phyloP scores from a whole-genome alignment of 2,329 filamentous ascomycete genomes.

The Pseudogymnoascus sp. region DNA sequence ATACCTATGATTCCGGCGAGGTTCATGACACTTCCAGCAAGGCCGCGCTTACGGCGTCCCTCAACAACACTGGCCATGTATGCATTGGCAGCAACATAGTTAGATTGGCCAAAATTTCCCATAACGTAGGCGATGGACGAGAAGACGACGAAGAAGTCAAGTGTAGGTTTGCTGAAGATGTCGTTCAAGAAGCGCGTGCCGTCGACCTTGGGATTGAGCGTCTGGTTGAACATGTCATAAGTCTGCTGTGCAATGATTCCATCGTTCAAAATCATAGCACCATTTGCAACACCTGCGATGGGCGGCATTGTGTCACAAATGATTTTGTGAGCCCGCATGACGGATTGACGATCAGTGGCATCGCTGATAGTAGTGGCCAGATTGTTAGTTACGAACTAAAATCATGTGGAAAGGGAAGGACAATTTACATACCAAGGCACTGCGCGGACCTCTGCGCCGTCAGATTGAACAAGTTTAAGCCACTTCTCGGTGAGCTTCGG shows the following conservation, averaged over 20 bases:
- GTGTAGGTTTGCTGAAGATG: conserved; percentile 21
- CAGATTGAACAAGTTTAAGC: conserved; percentile 18
- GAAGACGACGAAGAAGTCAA: conserved; percentile 37
- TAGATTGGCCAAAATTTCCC: conserved; percentile 32
- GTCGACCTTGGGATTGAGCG: conserved; percentile 30
- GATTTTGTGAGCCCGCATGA: not conserved
- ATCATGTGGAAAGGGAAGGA: not conserved
- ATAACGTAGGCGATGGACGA: conserved; percentile 30
- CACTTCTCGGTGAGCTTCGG: conserved; percentile 28
- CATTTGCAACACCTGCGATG: conserved; percentile 36
- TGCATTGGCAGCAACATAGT: conserved; percentile 32
- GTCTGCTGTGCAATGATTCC: conserved; percentile 24
- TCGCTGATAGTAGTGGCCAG: not conserved
- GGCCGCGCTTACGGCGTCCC: conserved; percentile 22
- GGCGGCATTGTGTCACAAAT: conserved; percentile 17
- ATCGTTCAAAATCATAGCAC: conserved; percentile 38
- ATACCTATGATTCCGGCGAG: conserved; percentile 23
- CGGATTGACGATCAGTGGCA: not conserved
- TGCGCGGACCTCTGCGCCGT: conserved; percentile 17
- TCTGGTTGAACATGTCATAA: conserved; percentile 19
- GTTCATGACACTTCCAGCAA: conserved; percentile 22
- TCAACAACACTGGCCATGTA: conserved; percentile 30
- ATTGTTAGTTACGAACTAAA: not conserved
- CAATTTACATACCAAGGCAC: conserved; percentile 14
- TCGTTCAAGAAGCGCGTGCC: conserved; percentile 28